These are phyloP conservation scores for Euphorbia schlechtendalii DNA, from an alignment of 441 rosid genomes.

Conservation along the genomic window DNA sequence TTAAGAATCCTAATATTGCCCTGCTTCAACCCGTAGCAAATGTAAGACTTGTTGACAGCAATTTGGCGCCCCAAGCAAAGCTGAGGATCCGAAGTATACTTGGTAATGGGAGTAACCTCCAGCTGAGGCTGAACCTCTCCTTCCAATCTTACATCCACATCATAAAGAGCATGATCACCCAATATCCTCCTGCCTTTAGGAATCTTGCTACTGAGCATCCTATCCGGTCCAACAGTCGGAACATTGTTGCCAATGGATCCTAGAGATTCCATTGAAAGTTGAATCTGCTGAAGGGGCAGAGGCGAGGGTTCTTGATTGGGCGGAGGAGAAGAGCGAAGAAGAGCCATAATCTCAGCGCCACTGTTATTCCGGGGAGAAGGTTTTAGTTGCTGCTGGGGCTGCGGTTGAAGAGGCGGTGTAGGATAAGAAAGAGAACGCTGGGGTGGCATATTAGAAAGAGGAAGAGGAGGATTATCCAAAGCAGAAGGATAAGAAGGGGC, in stretches of 20 bases:
- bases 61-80: constrained; percentile 66
- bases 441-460: constrained; percentile 12
- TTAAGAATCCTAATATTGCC: constrained; percentile 77
- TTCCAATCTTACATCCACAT: constrained; percentile 40
- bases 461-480: background rate
- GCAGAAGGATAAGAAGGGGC: constrained; percentile 11
- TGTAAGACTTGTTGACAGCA: constrained; percentile 60
- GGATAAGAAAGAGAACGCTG: constrained; percentile 43
- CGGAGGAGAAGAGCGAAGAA: constrained; percentile 35
- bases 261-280: constrained; percentile 7
- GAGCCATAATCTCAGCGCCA: constrained; percentile 69
- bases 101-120: constrained; percentile 69
- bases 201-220: constrained; percentile 40
- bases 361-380: constrained; percentile 20
- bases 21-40: constrained; percentile 69
- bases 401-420: constrained; percentile 37
- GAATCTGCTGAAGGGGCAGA: constrained; percentile 12
- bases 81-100: constrained; percentile 63
- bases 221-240: constrained; percentile 8
- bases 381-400: constrained; percentile 11
- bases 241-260: constrained; percentile 1
- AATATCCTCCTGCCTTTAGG: constrained; percentile 49
- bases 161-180: constrained; percentile 40
- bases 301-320: constrained; percentile 15
- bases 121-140: constrained; percentile 70